phyloP scores from a whole-genome alignment of 257 asterid species.

The Rubia yunnanensis region DNA sequence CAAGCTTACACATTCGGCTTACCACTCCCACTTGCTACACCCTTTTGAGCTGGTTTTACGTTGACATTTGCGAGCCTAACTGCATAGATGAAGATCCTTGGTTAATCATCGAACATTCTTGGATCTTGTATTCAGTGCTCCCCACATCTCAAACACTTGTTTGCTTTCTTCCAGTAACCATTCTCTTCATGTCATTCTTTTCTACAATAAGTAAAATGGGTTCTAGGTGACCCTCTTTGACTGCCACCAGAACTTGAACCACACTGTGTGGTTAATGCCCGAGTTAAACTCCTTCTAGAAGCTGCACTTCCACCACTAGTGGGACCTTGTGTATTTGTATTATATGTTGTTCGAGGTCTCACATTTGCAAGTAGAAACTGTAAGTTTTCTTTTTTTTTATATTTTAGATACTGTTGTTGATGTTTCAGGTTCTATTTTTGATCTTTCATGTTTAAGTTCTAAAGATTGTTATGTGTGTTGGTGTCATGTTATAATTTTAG shows the following conservation, averaged over 20 bases:
- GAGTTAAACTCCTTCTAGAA: too few relatives aligned
- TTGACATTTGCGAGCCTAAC: background rate
- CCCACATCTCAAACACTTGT: background rate
- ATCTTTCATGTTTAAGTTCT: too few relatives aligned
- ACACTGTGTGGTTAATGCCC: too few relatives aligned
- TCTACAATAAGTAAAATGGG: background rate
- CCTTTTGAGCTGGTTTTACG: background rate
- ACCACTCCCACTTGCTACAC: too few relatives aligned
- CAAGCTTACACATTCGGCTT: background rate
- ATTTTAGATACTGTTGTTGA: too few relatives aligned
- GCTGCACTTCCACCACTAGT: too few relatives aligned
- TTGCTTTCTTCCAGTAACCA: background rate
- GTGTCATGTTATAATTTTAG: too few relatives aligned
- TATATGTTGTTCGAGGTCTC: background rate
- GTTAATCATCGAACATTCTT: background rate
- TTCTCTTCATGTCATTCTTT: background rate
- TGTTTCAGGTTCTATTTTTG: too few relatives aligned
- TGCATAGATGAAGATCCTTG: background rate
- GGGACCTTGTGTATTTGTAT: background rate
- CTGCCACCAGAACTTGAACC: too few relatives aligned
- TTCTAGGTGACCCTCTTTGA: background rate
- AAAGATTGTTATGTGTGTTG: too few relatives aligned
- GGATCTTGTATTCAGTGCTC: background rate
- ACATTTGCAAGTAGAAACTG: too few relatives aligned
- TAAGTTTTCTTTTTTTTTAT: too few relatives aligned